phyloP scores from a whole-genome alignment of 2,329 filamentous ascomycete species.

The Corynespora cassiicola region DNA sequence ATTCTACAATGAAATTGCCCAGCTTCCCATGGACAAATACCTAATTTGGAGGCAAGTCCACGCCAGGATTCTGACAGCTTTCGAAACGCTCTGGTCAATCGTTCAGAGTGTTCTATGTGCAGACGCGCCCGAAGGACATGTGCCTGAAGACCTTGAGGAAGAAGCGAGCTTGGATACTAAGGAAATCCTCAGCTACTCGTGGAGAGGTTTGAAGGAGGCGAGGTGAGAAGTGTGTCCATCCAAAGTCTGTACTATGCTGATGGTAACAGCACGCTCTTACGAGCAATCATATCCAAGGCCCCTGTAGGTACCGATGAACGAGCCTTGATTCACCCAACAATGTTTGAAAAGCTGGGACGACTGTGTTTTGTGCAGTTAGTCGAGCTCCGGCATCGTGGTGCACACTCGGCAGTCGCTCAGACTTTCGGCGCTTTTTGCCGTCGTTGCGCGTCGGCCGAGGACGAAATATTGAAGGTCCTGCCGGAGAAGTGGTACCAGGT shows the following conservation, averaged over 20 bases:
- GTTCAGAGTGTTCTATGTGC: slow-evolving; percentile 84
- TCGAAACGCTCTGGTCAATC: slow-evolving; percentile 75
- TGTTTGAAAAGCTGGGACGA: slow-evolving; percentile 72
- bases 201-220: slow-evolving; percentile 92
- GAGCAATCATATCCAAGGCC: slow-evolving; percentile 47
- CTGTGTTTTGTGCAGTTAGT: slow-evolving; percentile 84
- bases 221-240: slow-evolving; percentile 69
- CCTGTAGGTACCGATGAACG: slow-evolving; percentile 32
- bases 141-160: slow-evolving; percentile 77
- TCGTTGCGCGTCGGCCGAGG: slow-evolving; percentile 61
- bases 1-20: slow-evolving; percentile 33
- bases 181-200: slow-evolving; percentile 91
- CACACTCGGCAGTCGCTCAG: slow-evolving; percentile 89
- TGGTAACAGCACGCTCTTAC: slow-evolving; percentile 71
- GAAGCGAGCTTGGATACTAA: slow-evolving; percentile 79
- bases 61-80: slow-evolving; percentile 63
- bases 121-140: slow-evolving; percentile 90
- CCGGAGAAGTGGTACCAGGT: slow-evolving; percentile 73
- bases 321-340: slow-evolving; percentile 40
- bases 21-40: slow-evolving; percentile 12
- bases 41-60: slow-evolving; percentile 54
- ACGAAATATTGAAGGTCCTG: slow-evolving; percentile 52
- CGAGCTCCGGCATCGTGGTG: slow-evolving; percentile 84
- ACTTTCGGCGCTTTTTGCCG: slow-evolving; percentile 86
- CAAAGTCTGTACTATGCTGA: slow-evolving; percentile 8